phyloP scores from a whole-genome alignment of 805 yeast genomes.

The Candida nanaspora region DNA sequence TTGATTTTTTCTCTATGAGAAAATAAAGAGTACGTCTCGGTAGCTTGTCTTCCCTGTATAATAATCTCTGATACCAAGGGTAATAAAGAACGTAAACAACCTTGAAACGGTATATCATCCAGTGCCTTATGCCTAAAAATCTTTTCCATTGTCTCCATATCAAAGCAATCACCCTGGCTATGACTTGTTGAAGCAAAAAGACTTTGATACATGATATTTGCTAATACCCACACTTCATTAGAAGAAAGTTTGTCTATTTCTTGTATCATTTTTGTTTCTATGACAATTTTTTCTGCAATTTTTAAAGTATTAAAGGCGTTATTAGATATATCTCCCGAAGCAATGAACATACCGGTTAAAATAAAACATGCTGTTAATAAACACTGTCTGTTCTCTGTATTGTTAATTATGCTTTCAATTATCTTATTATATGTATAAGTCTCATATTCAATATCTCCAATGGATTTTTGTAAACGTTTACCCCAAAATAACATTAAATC shows the following conservation, averaged over 20 bases:
- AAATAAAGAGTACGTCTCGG: background rate
- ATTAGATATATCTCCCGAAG: background rate
- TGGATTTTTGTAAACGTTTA: background rate
- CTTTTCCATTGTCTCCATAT: background rate
- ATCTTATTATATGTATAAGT: too few relatives aligned
- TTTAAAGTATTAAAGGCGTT: background rate
- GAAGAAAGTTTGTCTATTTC: background rate
- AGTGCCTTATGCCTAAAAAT: background rate
- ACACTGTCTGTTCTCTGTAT: background rate
- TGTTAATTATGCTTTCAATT: background rate
- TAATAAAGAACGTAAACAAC: conserved; percentile 1
- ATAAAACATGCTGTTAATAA: background rate
- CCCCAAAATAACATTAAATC: conserved; percentile 1
- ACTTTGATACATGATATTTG: background rate
- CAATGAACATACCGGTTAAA: background rate
- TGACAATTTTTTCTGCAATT: background rate
- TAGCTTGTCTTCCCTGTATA: background rate
- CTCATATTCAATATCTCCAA: background rate
- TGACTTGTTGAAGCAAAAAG: background rate
- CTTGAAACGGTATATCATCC: conserved; percentile 1
- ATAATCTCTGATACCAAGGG: background rate
- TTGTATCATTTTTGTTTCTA: background rate
- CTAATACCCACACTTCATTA: background rate
- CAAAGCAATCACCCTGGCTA: too few relatives aligned
- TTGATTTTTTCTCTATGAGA: background rate